Base-by-base conservation (phyloP, 768 basidiomycete genomes). In the Hemileccinum impolitum region DNA sequence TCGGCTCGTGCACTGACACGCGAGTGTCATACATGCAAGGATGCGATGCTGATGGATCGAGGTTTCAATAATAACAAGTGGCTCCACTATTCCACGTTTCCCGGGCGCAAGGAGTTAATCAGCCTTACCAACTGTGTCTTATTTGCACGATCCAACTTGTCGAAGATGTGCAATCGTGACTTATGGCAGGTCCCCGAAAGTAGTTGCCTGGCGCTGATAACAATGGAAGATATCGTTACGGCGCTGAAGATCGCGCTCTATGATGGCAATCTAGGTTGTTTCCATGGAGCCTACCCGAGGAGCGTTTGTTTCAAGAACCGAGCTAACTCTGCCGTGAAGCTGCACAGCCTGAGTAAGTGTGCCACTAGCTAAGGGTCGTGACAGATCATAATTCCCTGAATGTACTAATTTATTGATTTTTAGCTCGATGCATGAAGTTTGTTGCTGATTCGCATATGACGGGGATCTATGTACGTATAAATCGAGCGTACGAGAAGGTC, bases 121-220 rank as follows among this genome's bases (percentile, higher is more conserved):
- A 56, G 3, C 30, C 15, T 13, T 47, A 30, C 11, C 14, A 15
- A n/a, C n/a, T n/a, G n/a, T n/a, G 9, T 23, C 38, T 34, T 30
- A 17, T n/a, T 21, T 21, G 18, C n/a, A 14, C 7, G 23, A 25
- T 31, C 39, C n/a, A n/a, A n/a, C 7, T 28, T 21, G 12, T 23
- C 14, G 15, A 43, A 44, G 32, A 44, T 3, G 4, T 28, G 41
- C 4, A 31, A 23, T 45, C 9, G 32, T 47, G 18, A 23, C 21
- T 41, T 57, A 55, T 45, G 53, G 14, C 25, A 59, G 3, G 18
- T 10, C 28, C 44, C 25, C 10, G 8, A 46, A 53, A 38, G 21
- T 18, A 12, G 17, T 32, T 36, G 28, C 26, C 17, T 30, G 50
- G 42, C 43, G 9, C 26, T 59, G 58, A 61, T 50, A 32, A 11